phyloP scores from a whole-genome alignment of 2,329 filamentous ascomycete species.

The Orbilia brochopaga region DNA sequence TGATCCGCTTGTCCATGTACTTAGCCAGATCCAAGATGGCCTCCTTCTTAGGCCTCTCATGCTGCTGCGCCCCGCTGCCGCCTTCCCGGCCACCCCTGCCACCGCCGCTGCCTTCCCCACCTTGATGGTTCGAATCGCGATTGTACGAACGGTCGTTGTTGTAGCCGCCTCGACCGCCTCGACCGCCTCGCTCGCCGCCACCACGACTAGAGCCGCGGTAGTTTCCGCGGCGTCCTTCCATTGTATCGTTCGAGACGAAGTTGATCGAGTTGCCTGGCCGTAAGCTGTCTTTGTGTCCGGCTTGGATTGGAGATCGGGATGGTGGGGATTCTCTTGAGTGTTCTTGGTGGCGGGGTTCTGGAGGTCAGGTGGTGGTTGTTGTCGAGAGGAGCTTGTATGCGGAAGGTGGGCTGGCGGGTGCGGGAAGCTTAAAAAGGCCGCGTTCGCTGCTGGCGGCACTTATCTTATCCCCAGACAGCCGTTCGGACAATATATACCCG shows the following conservation, averaged over 20 bases:
- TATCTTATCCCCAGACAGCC: too few species aligned
- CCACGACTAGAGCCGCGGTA: conserved; percentile 43
- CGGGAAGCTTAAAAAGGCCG: conserved; percentile 3
- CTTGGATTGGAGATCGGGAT: not conserved
- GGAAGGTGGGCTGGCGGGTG: not conserved
- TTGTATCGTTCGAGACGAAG: conserved; percentile 9
- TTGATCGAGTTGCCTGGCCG: not conserved
- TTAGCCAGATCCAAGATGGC: conserved; percentile 94
- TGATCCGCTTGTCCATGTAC: conserved; percentile 96
- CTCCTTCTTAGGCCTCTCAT: conserved; percentile 92
- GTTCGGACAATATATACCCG: too few species aligned
- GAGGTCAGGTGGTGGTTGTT: conserved; percentile 18
- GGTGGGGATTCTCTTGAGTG: not conserved
- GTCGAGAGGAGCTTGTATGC: not conserved
- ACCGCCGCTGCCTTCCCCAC: conserved; percentile 62
- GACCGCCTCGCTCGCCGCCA: conserved; percentile 52
- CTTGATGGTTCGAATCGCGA: conserved; percentile 59
- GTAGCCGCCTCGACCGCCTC: conserved; percentile 61
- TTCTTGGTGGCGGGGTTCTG: not conserved
- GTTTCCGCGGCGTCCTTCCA: conserved; percentile 53
- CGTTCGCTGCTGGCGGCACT: too few species aligned
- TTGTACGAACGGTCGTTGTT: conserved; percentile 57
- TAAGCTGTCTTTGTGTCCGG: conserved; percentile 17
- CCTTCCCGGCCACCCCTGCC: conserved; percentile 60
- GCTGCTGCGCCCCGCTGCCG: conserved; percentile 62